Conservation (phyloP, 2,329 filamentous ascomycete genomes). For the Xylariaceae sp. region DNA sequence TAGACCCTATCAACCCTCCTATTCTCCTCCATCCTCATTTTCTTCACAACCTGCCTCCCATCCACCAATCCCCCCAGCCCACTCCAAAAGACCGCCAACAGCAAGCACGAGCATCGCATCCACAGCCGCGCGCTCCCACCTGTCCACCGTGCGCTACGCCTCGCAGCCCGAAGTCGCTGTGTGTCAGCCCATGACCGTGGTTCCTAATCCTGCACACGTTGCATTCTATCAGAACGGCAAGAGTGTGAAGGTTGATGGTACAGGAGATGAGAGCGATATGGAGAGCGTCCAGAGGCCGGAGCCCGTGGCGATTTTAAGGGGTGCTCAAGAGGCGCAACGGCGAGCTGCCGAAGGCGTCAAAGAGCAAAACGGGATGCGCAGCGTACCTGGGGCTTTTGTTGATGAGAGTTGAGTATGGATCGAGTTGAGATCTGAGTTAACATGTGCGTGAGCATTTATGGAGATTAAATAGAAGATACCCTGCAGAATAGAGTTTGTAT, state of each 20-base stretch:
- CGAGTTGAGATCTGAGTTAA: too few relatives aligned
- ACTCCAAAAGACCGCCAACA: slow-evolving; percentile 4
- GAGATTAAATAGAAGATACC: too few relatives aligned
- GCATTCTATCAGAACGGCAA: slow-evolving; percentile 1
- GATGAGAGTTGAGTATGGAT: too few relatives aligned
- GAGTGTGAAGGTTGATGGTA: neutral
- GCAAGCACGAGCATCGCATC: slow-evolving; percentile 25
- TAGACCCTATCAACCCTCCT: neutral
- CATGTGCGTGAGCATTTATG: too few relatives aligned
- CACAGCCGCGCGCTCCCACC: slow-evolving; percentile 21
- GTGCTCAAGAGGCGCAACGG: slow-evolving; percentile 8
- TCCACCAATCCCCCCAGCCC: neutral
- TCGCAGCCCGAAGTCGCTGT: slow-evolving; percentile 26
- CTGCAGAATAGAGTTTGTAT: too few relatives aligned
- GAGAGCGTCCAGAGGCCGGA: slow-evolving; percentile 11
- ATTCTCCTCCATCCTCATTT: neutral
- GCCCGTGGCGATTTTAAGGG: slow-evolving; percentile 13
- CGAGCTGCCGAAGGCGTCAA: too few relatives aligned
- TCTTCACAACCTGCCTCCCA: neutral
- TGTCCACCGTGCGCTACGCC: slow-evolving; percentile 27
- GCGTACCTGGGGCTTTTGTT: too few relatives aligned
- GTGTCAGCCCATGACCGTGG: slow-evolving; percentile 22
- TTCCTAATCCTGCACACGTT: slow-evolving; percentile 22
- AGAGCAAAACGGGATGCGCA: too few relatives aligned
- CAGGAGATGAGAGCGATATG: neutral